A percentile compares a stretch with the other conserved stretches of the same genome.
These are phyloP conservation scores for Umbelopsis vinacea DNA, from an alignment of 192 early-diverging fungal genomes.

Conservation along the genomic window DNA sequence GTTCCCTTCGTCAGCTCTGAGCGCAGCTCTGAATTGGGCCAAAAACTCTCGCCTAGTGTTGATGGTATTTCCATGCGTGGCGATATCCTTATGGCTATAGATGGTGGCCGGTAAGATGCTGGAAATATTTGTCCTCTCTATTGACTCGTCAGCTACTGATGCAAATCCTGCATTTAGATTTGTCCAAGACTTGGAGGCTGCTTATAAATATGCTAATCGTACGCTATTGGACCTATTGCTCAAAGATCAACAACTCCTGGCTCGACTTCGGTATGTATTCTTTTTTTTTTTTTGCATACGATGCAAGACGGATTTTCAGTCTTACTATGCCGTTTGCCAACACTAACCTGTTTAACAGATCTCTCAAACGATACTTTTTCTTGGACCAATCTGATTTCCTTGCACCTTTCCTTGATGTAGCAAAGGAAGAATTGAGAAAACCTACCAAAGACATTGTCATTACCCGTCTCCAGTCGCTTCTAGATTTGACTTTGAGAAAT, in stretches of 20 bases:
- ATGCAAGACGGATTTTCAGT: neutral
- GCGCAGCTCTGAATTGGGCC: neutral
- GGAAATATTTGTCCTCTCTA: constrained; percentile 5
- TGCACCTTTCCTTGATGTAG: constrained; percentile 93
- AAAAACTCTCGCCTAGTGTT: neutral
- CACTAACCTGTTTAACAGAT: constrained; percentile 49
- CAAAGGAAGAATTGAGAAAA: constrained; percentile 73
- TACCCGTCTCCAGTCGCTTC: constrained; percentile 76
- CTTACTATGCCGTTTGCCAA: neutral
- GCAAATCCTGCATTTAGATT: constrained; percentile 45
- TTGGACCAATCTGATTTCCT: constrained; percentile 94
- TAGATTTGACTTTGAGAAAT: constrained; percentile 89
- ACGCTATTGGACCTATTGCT: constrained; percentile 81
- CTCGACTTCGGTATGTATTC: constrained; percentile 62
- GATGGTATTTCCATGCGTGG: constrained; percentile 24
- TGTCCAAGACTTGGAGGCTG: constrained; percentile 79
- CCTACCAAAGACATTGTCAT: constrained; percentile 70
- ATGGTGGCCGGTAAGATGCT: constrained; percentile 50
- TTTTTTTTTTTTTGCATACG: neutral
- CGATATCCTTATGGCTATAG: constrained; percentile 63
- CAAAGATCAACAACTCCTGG: constrained; percentile 77
- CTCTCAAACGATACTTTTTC: constrained; percentile 91
- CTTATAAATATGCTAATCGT: constrained; percentile 88
- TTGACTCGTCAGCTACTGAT: neutral
- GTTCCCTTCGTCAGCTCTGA: neutral